These are phyloP conservation scores for Talaromyces verruculosus DNA, from an alignment of 2,329 filamentous ascomycete genomes.

Conservation along the genomic window DNA sequence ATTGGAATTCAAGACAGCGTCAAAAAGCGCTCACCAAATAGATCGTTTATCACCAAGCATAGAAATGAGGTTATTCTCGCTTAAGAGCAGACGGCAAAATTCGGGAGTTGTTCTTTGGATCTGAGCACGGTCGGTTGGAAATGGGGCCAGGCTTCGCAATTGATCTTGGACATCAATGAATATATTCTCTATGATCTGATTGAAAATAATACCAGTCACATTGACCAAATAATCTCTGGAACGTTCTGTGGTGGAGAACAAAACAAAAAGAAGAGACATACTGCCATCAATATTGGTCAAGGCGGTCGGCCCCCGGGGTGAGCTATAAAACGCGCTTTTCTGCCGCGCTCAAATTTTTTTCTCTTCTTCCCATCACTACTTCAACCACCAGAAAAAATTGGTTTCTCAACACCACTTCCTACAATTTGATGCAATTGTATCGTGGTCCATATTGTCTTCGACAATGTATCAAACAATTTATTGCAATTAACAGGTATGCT, in stretches of 20 bases:
- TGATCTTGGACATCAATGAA: not conserved
- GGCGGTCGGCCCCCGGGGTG: not conserved
- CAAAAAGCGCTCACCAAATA: slow-evolving; percentile 41
- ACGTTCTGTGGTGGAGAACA: slow-evolving; percentile 11
- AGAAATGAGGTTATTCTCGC: not conserved
- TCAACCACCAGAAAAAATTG: not conserved
- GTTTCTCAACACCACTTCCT: not conserved
- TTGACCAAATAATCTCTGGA: not conserved
- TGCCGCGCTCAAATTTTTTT: slow-evolving; percentile 15
- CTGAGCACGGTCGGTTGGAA: not conserved
- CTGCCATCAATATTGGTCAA: not conserved
- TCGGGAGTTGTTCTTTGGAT: not conserved
- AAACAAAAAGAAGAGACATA: not conserved
- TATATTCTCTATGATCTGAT: not conserved
- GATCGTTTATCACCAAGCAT: slow-evolving; percentile 23
- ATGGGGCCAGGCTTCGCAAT: not conserved
- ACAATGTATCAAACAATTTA: not conserved
- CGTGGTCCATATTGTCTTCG: not conserved
- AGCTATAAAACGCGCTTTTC: slow-evolving; percentile 21
- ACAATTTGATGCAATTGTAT: not conserved
- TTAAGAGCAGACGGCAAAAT: not conserved
- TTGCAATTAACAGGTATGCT: slow-evolving; percentile 18
- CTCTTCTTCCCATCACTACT: slow-evolving; percentile 18
- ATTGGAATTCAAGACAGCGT: slow-evolving; percentile 52
- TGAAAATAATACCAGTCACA: not conserved